Base-by-base conservation (phyloP, 2,329 filamentous ascomycete species). In the Plectosphaerella cucumerina region DNA sequence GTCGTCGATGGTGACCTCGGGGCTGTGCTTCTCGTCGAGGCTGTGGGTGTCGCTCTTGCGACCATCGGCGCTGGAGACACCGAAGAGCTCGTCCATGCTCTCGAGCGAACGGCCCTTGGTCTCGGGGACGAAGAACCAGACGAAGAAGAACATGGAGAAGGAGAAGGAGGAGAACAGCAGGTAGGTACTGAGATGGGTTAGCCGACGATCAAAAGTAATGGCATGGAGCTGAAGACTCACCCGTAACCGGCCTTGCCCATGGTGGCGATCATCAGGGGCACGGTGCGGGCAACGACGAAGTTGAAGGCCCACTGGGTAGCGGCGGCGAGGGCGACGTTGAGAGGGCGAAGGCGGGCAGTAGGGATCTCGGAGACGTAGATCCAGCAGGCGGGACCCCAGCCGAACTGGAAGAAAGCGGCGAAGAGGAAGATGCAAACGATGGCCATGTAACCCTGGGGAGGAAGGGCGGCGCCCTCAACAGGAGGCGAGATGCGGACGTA, bases 261-360 rank as follows among this genome's bases (percentile, higher is more conserved):
- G 5, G 63, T 72, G 69, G 74, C 74, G 55, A 87, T 68, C 84
- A 87, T 87, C 54, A 75, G 78, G 0, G 82, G 82, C 8, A 84
- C 82, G 18, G 81, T 78, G 41, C 81, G 71, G 5, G 84, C 82
- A 41, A 87, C 81, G 4, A 86, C 82, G 52, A 87, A 84, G 61
- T 87, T 87, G 66, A 87, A 87, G 5, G 87, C 62, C 83, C 84
- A 86, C 59, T 87, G 83, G 1, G 81, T 85, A 1, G 82, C 81
- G 4, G 84, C 83, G 0, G 81, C 84, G 45, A 86, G 72, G 2
- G 82, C 73, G 2, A 88, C 84, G 59, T 86, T 87, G 56, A 85
- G 69, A 14, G 78, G 78, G 44, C 85, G 70, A 6, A 87, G 71
- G 23, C 85, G 72, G 1, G 82, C 81, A 5, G 81, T 80, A 0